Percentiles rank a stretch among this genome's conserved stretches.
Evolutionary conservation across 2,329 filamentous ascomycete species (phyloP).

Genomic region (Exophiala aquamarina): DNA sequence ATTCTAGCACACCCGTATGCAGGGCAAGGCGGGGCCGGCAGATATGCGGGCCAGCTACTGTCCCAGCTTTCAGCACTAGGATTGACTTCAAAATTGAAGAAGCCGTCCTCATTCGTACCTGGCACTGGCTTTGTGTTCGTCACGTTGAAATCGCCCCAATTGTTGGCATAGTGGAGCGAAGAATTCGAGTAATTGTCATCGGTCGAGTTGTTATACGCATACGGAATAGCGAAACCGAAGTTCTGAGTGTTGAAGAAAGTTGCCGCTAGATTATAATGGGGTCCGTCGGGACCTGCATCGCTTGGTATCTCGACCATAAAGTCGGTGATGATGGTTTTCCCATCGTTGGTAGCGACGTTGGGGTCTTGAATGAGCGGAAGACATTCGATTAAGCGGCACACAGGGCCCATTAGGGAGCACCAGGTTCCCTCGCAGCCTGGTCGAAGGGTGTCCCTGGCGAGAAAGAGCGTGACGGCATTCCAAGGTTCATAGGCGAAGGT

Average conservation of each 20-base stretch:
- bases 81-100: neutral
- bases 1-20: neutral
- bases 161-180: neutral
- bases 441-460: neutral
- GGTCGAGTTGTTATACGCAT: neutral
- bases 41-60: neutral
- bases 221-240: neutral
- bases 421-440: neutral
- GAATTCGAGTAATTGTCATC: neutral
- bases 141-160: neutral
- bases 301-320: neutral
- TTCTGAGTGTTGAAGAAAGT: neutral
- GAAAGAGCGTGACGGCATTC: neutral
- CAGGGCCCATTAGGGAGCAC: neutral
- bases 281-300: neutral
- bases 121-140: neutral
- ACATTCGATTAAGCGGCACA: neutral
- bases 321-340: neutral
- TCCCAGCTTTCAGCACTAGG: neutral
- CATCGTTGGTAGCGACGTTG: neutral
- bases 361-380: neutral
- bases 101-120: neutral
- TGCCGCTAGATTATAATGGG: neutral
- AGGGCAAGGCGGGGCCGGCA: neutral
- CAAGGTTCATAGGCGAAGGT: neutral